These are phyloP conservation scores for Bryopsis sp. DNA, from an alignment of 139 green algal species.

Conservation along the genomic window DNA sequence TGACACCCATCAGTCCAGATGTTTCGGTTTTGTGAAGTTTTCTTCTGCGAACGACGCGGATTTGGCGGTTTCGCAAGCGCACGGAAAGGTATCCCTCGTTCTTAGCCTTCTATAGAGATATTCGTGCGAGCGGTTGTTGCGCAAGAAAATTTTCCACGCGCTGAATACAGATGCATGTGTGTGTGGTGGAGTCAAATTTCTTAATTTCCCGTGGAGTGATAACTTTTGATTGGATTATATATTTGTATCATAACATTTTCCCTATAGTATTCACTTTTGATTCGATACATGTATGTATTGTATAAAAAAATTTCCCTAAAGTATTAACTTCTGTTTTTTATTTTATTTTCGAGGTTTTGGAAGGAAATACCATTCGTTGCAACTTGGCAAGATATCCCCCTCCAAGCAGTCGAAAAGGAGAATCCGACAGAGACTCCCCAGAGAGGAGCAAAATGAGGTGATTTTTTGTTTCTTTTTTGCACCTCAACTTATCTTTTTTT, in stretches of 20 bases:
- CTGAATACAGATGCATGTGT: neutral
- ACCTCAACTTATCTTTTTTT: too few species aligned
- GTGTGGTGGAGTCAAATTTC: neutral
- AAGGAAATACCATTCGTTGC: neutral
- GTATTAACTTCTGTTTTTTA: neutral
- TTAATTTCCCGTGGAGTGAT: neutral
- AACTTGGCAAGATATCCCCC: constrained; percentile 2
- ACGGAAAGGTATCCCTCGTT: neutral
- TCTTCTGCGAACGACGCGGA: neutral
- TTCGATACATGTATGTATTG: neutral
- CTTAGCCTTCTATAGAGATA: neutral
- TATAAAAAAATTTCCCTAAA: neutral
- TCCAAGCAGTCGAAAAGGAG: neutral
- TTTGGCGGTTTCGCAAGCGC: neutral
- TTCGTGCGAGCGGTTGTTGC: neutral
- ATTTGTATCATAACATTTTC: neutral
- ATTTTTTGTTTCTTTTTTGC: too few species aligned
- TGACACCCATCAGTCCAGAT: neutral
- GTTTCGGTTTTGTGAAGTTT: constrained; percentile 7
- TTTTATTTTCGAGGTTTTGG: neutral
- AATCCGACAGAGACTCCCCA: neutral
- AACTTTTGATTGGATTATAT: neutral
- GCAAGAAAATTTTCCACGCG: neutral
- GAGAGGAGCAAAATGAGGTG: neutral
- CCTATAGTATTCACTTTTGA: neutral